These are phyloP conservation scores for Amaranthus cruentus DNA, from an alignment of 148 eudicot species.

Conservation along the genomic window DNA sequence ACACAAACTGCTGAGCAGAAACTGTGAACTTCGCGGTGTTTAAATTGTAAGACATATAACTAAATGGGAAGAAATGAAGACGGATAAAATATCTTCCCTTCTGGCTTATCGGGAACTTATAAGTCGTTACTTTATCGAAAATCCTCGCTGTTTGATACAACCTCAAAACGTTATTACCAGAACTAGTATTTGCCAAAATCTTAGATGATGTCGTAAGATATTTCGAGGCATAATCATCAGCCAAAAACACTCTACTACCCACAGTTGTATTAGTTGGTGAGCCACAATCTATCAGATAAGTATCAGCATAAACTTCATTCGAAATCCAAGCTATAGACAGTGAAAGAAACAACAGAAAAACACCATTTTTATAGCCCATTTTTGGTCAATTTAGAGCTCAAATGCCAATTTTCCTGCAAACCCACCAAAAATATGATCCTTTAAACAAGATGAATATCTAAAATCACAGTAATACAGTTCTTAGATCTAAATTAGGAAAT, in stretches of 20 bases:
- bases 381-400: neutral
- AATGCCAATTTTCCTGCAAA: conserved; percentile 23
- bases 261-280: conserved; percentile 41
- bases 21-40: conserved; percentile 52
- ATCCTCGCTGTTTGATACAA: conserved; percentile 58
- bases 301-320: conserved; percentile 31
- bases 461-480: neutral
- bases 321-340: conserved; percentile 22
- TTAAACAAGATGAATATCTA: neutral
- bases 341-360: conserved; percentile 23
- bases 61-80: conserved; percentile 58
- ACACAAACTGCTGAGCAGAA: conserved; percentile 42
- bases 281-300: conserved; percentile 50
- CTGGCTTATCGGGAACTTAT: conserved; percentile 52
- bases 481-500: conserved; percentile 14
- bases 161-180: conserved; percentile 28
- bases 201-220: conserved; percentile 32
- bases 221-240: conserved; percentile 40
- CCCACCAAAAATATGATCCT: conserved; percentile 5
- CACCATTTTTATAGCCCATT: conserved; percentile 22
- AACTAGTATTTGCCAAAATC: conserved; percentile 23
- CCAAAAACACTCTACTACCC: conserved; percentile 34
- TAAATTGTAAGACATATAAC: conserved; percentile 36
- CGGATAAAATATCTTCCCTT: conserved; percentile 74
- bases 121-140: conserved; percentile 47